Percentiles rank a stretch among this genome's conserved stretches.
These are phyloP conservation scores for Nitzschia inconspicua DNA, from an alignment of 108 stramenopile species.

Conservation along the genomic window DNA sequence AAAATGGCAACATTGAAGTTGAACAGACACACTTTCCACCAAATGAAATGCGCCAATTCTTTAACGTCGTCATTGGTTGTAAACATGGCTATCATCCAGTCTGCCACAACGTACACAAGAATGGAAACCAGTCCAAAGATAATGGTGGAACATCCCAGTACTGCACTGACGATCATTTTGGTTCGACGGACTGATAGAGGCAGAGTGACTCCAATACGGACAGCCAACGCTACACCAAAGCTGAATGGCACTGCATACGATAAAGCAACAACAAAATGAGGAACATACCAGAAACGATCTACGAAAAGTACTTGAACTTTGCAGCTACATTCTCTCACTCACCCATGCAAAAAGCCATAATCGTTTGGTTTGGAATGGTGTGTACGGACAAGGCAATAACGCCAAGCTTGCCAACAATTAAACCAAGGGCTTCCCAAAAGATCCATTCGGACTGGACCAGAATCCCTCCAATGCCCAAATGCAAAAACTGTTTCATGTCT, in stretches of 20 bases:
- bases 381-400: conserved; percentile 34
- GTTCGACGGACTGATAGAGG: conserved; percentile 14
- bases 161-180: conserved; percentile 10
- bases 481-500: conserved; percentile 19
- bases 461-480: conserved; percentile 31
- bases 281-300: neutral
- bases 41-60: conserved; percentile 17
- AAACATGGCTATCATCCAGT: conserved; percentile 20
- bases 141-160: neutral
- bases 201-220: conserved; percentile 21
- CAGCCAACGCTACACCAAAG: conserved; percentile 18
- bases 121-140: conserved; percentile 3
- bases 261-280: neutral
- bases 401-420: conserved; percentile 37
- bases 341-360: conserved; percentile 13
- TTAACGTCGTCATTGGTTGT: conserved; percentile 12
- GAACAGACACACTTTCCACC: conserved; percentile 29
- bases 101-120: conserved; percentile 9
- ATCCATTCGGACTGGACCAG: conserved; percentile 35
- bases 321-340: neutral
- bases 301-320: neutral
- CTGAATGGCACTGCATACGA: conserved; percentile 8
- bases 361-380: conserved; percentile 39
- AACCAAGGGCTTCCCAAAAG: conserved; percentile 37
- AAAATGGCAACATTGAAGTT: conserved; percentile 17